Evolutionary conservation across 139 green algal species (phyloP).

Genomic region (Chlamydomonas eustigma): DNA sequence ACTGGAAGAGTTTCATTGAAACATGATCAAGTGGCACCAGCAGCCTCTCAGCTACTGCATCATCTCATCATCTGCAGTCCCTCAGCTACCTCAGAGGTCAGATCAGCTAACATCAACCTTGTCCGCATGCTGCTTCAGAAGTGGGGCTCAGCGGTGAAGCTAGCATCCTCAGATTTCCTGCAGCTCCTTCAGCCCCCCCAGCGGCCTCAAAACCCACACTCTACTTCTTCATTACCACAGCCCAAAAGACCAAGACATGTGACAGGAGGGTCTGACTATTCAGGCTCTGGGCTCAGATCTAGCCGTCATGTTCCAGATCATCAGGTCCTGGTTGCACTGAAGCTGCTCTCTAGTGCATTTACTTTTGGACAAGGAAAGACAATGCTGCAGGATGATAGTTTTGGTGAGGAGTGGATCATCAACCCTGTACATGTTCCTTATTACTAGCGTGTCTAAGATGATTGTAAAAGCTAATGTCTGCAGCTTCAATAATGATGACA

Average conservation of each 20-base stretch:
- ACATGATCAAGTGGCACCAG: neutral
- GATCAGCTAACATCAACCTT: neutral
- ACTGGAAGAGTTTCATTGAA: neutral
- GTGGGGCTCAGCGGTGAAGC: neutral
- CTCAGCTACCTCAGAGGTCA: neutral
- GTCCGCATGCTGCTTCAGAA: neutral
- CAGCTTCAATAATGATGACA: too few relatives aligned
- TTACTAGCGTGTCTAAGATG: too few relatives aligned
- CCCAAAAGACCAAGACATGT: neutral
- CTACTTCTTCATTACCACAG: neutral
- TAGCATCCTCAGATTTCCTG: neutral
- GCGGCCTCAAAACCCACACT: neutral
- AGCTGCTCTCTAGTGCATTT: neutral
- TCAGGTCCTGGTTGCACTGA: neutral
- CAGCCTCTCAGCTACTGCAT: neutral
- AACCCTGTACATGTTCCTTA: too few relatives aligned
- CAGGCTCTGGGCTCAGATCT: too few relatives aligned
- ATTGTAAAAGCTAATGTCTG: too few relatives aligned
- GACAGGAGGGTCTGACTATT: neutral
- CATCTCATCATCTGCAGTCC: neutral
- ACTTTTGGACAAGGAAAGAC: neutral
- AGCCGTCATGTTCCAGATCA: neutral
- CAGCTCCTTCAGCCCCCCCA: neutral
- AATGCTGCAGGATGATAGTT: neutral
- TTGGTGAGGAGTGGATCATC: too few relatives aligned